Evolutionary conservation across 371 early-diverging fungal genomes (phyloP).

Genomic region (Conidiobolus incongruus): DNA sequence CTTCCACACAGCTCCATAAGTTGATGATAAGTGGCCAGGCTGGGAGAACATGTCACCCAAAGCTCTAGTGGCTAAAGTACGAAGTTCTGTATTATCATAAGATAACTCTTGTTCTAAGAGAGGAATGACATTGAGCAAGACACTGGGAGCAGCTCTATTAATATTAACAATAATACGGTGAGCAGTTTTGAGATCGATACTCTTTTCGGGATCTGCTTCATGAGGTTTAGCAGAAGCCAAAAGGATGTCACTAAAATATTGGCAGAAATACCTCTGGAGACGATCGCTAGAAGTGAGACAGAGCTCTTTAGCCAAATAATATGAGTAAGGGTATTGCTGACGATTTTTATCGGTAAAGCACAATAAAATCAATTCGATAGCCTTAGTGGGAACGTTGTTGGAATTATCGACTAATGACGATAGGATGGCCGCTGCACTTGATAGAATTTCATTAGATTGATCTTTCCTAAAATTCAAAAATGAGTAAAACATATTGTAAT

Average conservation of each 20-base stretch:
- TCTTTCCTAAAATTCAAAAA: too few relatives aligned
- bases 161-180: conserved; percentile 64
- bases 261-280: conserved; percentile 73
- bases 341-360: conserved; percentile 41
- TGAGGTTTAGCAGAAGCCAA: conserved; percentile 11
- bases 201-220: conserved; percentile 11
- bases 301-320: conserved; percentile 58
- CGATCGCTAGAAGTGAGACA: conserved; percentile 45
- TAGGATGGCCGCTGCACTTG: too few relatives aligned
- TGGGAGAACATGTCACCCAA: conserved; percentile 73
- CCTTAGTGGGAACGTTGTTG: conserved; percentile 1
- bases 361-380: conserved; percentile 49
- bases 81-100: conserved; percentile 42
- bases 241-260: conserved; percentile 27
- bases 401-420: too few relatives aligned
- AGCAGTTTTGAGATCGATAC: conserved; percentile 30
- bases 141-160: conserved; percentile 39
- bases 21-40: conserved; percentile 27
- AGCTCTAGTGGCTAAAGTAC: conserved; percentile 49
- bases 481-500: too few relatives aligned
- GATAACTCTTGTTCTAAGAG: conserved; percentile 79
- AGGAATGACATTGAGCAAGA: conserved; percentile 76
- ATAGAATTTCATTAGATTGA: too few relatives aligned
- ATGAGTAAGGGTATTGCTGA: conserved; percentile 40
- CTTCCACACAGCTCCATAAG: conserved; percentile 62